Evolutionary conservation across 23 red algal species (phyloP).

Genomic region (Gracilaria vermiculophylla): DNA sequence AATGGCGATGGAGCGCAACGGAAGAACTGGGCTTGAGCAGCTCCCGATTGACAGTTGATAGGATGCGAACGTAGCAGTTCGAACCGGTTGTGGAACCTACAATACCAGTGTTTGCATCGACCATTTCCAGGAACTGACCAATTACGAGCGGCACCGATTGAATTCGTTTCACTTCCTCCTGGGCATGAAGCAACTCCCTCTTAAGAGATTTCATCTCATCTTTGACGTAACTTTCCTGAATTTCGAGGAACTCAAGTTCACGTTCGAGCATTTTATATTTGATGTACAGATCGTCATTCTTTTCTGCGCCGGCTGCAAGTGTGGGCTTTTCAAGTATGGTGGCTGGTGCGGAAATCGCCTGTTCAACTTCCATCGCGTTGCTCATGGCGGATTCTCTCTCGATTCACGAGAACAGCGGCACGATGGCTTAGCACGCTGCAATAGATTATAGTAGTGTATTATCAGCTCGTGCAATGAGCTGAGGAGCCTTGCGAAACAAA

Average conservation of each 20-base stretch:
- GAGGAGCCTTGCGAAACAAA: too few species aligned
- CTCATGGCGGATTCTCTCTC: slow-evolving; percentile 8
- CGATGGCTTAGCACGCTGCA: too few species aligned
- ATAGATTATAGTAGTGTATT: too few species aligned
- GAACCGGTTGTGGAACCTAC: slow-evolving; percentile 93
- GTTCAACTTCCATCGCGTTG: slow-evolving; percentile 64
- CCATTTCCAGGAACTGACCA: slow-evolving; percentile 97
- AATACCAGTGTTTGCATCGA: slow-evolving; percentile 95
- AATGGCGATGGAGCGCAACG: slow-evolving; percentile 97
- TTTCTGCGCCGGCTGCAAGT: neutral
- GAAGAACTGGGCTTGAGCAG: slow-evolving; percentile 92
- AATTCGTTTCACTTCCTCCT: slow-evolving; percentile 99
- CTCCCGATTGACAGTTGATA: slow-evolving; percentile 95
- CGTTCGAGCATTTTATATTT: slow-evolving; percentile 81
- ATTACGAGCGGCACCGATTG: slow-evolving; percentile 98
- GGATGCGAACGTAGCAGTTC: slow-evolving; percentile 93
- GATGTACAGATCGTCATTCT: slow-evolving; percentile 85
- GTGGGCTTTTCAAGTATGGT: slow-evolving; percentile 40
- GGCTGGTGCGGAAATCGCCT: neutral
- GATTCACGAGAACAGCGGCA: neutral
- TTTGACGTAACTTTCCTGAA: slow-evolving; percentile 98
- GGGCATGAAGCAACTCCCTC: slow-evolving; percentile 88
- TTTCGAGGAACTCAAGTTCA: slow-evolving; percentile 92
- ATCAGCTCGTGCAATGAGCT: too few species aligned
- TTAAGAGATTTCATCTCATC: slow-evolving; percentile 98